Evolutionary conservation across 352 stramenopile genomes (phyloP).

Genomic region (Nothophytophthora sp.): DNA sequence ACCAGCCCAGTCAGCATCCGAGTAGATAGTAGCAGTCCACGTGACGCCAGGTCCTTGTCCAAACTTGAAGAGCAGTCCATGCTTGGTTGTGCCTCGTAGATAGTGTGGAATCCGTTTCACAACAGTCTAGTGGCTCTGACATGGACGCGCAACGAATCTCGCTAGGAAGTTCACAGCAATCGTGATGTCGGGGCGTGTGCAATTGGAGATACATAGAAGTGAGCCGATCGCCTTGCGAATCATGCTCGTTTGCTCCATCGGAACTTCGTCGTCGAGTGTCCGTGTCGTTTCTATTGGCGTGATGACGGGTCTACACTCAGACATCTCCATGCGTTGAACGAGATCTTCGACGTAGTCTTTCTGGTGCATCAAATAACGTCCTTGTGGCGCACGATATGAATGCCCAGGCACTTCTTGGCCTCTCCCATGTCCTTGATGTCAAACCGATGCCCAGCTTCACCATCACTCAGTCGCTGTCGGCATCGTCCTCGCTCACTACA

Average conservation of each 20-base stretch:
- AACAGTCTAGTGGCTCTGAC: neutral
- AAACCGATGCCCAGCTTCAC: neutral
- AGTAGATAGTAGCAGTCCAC: slow-evolving; percentile 1
- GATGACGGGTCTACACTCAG: too few species aligned
- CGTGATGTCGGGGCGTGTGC: slow-evolving; percentile 1
- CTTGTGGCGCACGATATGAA: neutral
- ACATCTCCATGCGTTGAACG: too few species aligned
- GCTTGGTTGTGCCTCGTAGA: neutral
- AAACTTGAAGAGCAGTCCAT: neutral
- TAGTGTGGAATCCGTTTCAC: slow-evolving; percentile 5
- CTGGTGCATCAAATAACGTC: too few species aligned
- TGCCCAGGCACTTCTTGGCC: slow-evolving; percentile 1
- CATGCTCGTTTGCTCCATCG: neutral
- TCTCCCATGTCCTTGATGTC: too few species aligned
- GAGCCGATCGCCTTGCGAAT: neutral
- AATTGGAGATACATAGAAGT: slow-evolving; percentile 1
- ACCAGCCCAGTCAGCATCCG: slow-evolving; percentile 8
- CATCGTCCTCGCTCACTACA: slow-evolving; percentile 2
- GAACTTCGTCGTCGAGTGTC: neutral
- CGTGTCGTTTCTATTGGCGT: too few species aligned
- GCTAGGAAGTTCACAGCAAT: slow-evolving; percentile 4
- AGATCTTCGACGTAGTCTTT: too few species aligned
- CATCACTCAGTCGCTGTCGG: slow-evolving; percentile 1
- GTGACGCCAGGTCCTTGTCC: neutral
- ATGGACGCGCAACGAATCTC: neutral